These are phyloP conservation scores for Physaria fendleri DNA, from an alignment of 345 rosid genomes.

Conservation along the genomic window DNA sequence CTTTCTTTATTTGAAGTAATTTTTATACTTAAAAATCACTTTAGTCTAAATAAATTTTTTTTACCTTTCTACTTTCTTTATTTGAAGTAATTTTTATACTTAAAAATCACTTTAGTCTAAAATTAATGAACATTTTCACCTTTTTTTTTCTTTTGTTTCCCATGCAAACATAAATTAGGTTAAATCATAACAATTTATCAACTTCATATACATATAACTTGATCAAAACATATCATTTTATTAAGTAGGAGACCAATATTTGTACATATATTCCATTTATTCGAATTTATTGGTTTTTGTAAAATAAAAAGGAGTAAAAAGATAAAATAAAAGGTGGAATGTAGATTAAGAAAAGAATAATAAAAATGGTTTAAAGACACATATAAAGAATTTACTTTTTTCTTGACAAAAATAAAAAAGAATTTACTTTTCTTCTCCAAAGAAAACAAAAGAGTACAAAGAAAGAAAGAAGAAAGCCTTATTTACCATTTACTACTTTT, in stretches of 20 bases:
- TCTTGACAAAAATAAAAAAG: slow-evolving; percentile 28
- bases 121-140: background rate
- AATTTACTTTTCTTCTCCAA: slow-evolving; percentile 28
- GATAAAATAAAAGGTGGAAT: slow-evolving; percentile 15
- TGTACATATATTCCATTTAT: background rate
- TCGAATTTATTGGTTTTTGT: background rate
- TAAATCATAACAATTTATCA: background rate
- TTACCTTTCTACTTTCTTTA: too few relatives aligned
- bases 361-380: slow-evolving; percentile 12
- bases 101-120: background rate
- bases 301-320: background rate
- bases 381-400: slow-evolving; percentile 25
- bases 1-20: slow-evolving; percentile 10
- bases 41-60: slow-evolving; percentile 3
- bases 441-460: slow-evolving; percentile 28
- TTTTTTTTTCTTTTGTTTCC: background rate
- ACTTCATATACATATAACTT: background rate
- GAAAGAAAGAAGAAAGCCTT: slow-evolving; percentile 34
- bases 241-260: background rate
- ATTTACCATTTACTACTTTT: slow-evolving; percentile 33
- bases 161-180: background rate
- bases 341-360: slow-evolving; percentile 17
- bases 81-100: background rate
- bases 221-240: background rate
- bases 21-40: background rate